Base-by-base conservation (phyloP, 805 yeast genomes). In the Kregervanrija fluxuum region DNA sequence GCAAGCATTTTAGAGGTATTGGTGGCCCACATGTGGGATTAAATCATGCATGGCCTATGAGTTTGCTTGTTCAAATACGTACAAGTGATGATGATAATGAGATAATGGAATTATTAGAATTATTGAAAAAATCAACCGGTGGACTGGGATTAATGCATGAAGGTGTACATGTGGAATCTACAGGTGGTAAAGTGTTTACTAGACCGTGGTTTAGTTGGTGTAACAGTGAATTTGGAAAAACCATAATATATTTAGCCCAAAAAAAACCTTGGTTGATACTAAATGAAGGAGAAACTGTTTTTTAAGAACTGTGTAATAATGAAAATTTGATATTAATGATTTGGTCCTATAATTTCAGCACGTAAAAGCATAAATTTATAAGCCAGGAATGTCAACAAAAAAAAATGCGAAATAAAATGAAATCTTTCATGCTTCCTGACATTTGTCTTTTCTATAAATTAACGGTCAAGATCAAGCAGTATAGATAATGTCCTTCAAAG, bases 171-270 rank as follows among this genome's bases (percentile, higher is more conserved):
- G 95, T 87, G 9, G 71, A 80, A 52, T 65, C 72, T 5, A 67
- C 67, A 2, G 80, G 77, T 1, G 45, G 48, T 9, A 62, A 61
- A n/a, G 31, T 14, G 11, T 89, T 63, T 59, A 85, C 95, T 0
- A 68, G 96, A 48, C 77, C 93, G 2, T 88, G 96, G 96, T 89
- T 89, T 67, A 83, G 95, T 5, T 88, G 96, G 96, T 85, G 95
- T 53, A 88, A 88, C 59, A 80, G 95, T 1, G 96, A 89, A 62
- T 86, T 88, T 65, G 96, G 89, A 15, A 85, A 85, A 61, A 82
- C 95, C 1, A 81, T 88, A n/a, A 60, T 88, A 38, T 82, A 86
- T 54, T 65, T 88, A 48, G 89, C 91, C 2, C 65, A 72, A 46
- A 67, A 84, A 42, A 85, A 83, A 57, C 95, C 95, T 0, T 75